A percentile compares a stretch with the other conserved stretches of the same genome.
Evolutionary conservation across 75 land plant genomes (phyloP).

Genomic region (Pinus taeda): DNA sequence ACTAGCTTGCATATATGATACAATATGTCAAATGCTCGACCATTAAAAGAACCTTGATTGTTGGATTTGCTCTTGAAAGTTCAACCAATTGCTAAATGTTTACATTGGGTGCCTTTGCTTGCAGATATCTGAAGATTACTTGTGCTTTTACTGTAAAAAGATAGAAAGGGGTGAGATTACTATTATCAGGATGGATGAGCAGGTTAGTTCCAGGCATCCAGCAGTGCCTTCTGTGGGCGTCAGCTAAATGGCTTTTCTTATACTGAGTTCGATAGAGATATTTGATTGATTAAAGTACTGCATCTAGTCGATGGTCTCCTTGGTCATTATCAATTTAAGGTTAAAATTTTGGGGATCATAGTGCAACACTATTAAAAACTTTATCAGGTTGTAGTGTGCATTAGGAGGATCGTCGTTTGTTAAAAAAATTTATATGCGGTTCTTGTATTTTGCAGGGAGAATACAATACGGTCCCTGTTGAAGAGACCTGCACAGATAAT

Average conservation of each 20-base stretch:
- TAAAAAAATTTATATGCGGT: neutral
- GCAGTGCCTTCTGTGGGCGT: neutral
- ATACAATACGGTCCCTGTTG: conserved; percentile 3
- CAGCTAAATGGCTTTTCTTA: neutral
- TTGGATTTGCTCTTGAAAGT: too few species aligned
- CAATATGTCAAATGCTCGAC: too few species aligned
- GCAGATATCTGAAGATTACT: conserved; percentile 38
- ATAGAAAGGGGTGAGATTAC: conserved; percentile 34
- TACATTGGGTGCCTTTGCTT: conserved; percentile 9
- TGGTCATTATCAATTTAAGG: conserved; percentile 21
- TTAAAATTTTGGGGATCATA: neutral
- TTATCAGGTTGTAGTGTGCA: neutral
- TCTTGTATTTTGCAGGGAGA: conserved; percentile 17
- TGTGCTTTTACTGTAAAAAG: conserved; percentile 32
- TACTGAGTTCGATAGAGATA: neutral
- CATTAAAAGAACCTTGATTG: too few species aligned
- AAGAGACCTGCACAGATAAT: conserved; percentile 20
- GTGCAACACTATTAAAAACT: neutral
- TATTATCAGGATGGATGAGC: conserved; percentile 44
- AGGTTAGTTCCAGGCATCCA: conserved; percentile 35
- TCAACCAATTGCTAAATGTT: neutral
- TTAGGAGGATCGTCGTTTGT: neutral
- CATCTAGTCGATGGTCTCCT: conserved; percentile 20
- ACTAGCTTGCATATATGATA: too few species aligned
- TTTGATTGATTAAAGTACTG: neutral